A percentile compares a stretch with the other conserved stretches of the same genome.
Evolutionary conservation across 75 land plant genomes (phyloP).

Genomic region (Picea glauca): DNA sequence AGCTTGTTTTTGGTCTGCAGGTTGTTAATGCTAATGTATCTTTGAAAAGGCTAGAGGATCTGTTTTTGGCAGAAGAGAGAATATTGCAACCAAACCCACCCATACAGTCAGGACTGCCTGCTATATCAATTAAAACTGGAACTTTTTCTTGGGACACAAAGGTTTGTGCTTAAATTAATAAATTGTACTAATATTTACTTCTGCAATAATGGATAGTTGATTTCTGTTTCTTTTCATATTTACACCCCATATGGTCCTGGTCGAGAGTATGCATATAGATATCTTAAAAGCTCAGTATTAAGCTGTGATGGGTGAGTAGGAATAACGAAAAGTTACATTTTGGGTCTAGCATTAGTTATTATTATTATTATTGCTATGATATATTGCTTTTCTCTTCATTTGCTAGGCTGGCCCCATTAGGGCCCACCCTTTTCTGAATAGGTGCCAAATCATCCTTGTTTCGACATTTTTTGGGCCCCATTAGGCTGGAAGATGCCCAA

Average conservation of each 20-base stretch:
- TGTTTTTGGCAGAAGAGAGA: conserved; percentile 78
- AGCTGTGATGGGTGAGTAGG: too few species aligned
- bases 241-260: background rate
- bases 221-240: background rate
- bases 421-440: too few species aligned
- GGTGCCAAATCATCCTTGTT: too few species aligned
- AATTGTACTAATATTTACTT: too few species aligned
- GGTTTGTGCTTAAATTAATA: conserved; percentile 26
- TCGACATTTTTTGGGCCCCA: too few species aligned
- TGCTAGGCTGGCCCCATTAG: too few species aligned
- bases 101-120: conserved; percentile 59
- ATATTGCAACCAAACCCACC: conserved; percentile 79
- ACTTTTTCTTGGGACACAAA: conserved; percentile 88
- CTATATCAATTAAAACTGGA: conserved; percentile 85
- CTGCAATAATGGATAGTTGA: background rate
- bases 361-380: too few species aligned
- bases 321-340: too few species aligned
- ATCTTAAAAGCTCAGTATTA: too few species aligned
- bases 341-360: too few species aligned
- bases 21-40: conserved; percentile 95
- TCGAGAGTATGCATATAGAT: background rate
- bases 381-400: too few species aligned
- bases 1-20: conserved; percentile 24
- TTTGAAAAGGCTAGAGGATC: conserved; percentile 79
- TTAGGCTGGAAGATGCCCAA: too few species aligned